phyloP scores from a whole-genome alignment of 106 monocot genomes.

The Platanthera guangdongensis region DNA sequence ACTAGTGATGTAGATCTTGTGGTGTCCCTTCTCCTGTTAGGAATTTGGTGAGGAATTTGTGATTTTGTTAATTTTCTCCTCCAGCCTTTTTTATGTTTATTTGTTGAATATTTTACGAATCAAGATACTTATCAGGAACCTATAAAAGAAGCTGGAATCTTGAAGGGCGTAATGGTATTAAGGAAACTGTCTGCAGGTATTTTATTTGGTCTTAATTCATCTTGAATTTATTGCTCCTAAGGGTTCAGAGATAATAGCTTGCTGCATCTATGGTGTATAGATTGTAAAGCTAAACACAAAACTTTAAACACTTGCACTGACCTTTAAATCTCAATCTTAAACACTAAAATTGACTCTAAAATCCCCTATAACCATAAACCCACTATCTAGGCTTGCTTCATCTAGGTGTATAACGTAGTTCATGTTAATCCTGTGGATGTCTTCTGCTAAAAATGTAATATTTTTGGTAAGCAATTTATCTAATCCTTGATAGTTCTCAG shows the following conservation, averaged over 20 bases:
- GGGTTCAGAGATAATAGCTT: neutral
- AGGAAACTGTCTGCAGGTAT: constrained; percentile 99
- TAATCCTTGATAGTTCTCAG: neutral
- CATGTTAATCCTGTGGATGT: neutral
- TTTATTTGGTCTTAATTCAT: neutral
- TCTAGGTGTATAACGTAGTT: neutral
- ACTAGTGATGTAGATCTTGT: constrained; percentile 98
- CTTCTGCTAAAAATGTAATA: neutral
- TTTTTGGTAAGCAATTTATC: too few relatives aligned
- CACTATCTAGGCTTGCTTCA: too few relatives aligned
- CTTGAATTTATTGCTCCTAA: neutral
- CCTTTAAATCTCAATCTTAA: too few relatives aligned
- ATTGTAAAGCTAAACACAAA: too few relatives aligned
- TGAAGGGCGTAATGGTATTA: constrained; percentile 97
- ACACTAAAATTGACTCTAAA: too few relatives aligned
- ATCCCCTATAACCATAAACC: too few relatives aligned
- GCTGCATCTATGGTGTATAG: neutral
- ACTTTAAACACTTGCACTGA: too few relatives aligned
- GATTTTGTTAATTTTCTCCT: neutral
- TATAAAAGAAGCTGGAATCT: constrained; percentile 99
- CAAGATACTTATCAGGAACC: constrained; percentile 66
- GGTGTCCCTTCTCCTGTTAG: constrained; percentile 91
- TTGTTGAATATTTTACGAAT: neutral
- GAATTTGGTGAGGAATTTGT: constrained; percentile 76
- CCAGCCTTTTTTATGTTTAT: neutral